Evolutionary conservation across 148 eudicot species (phyloP).

Genomic region (Limonium bicolor): DNA sequence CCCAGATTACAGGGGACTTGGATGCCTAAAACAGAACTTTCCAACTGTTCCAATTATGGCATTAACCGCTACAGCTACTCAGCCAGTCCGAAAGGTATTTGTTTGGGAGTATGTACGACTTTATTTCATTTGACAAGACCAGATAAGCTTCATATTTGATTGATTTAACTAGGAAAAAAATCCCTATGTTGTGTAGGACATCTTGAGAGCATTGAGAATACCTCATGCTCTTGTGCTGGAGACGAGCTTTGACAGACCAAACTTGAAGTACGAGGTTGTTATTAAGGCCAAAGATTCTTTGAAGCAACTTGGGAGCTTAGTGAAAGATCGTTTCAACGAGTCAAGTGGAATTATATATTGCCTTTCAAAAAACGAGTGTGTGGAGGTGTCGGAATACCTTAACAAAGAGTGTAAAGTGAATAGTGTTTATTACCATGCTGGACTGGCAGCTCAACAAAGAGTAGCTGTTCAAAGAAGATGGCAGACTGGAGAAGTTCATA

Average conservation of each 20-base stretch:
- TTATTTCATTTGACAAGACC: too few species aligned
- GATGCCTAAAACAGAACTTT: conserved; percentile 84
- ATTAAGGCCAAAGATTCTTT: conserved; percentile 67
- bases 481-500: conserved; percentile 88
- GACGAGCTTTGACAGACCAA: conserved; percentile 90
- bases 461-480: conserved; percentile 68
- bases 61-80: conserved; percentile 96
- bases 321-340: conserved; percentile 49
- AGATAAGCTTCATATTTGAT: too few species aligned
- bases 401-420: conserved; percentile 77
- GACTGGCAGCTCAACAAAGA: conserved; percentile 87
- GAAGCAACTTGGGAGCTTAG: conserved; percentile 64
- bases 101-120: not conserved
- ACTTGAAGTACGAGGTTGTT: conserved; percentile 85
- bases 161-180: too few species aligned
- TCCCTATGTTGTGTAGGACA: conserved; percentile 41
- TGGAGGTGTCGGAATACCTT: conserved; percentile 71
- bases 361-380: conserved; percentile 95
- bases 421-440: conserved; percentile 90
- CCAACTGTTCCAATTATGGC: conserved; percentile 94
- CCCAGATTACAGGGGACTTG: conserved; percentile 85
- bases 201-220: conserved; percentile 64
- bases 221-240: conserved; percentile 81
- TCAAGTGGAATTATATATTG: conserved; percentile 88
- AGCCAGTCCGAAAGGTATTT: conserved; percentile 77